These are phyloP conservation scores for Mycocalia duriaeana DNA, from an alignment of 1,284 basidiomycete genomes.

Conservation along the genomic window DNA sequence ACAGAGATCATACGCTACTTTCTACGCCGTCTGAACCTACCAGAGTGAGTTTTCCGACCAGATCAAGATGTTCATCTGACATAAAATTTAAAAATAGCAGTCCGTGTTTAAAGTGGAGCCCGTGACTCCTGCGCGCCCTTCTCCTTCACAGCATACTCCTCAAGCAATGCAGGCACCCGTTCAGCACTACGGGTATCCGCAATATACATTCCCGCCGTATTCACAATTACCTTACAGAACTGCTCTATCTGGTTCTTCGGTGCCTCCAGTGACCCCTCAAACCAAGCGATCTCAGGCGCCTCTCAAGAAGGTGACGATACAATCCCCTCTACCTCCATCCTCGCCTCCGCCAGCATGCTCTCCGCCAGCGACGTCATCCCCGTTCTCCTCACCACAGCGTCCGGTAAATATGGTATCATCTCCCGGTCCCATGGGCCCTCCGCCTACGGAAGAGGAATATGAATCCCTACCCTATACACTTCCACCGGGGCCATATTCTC, in stretches of 20 bases:
- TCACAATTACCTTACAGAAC: neutral
- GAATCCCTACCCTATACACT: constrained; percentile 68
- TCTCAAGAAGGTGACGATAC: constrained; percentile 16
- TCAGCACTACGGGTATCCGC: constrained; percentile 20
- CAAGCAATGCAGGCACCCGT: constrained; percentile 13
- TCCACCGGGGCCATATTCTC: constrained; percentile 78
- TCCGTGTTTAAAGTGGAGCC: constrained; percentile 32
- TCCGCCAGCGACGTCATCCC: constrained; percentile 44
- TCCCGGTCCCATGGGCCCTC: constrained; percentile 64
- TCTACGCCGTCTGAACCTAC: constrained; percentile 28
- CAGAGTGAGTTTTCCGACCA: too few species aligned
- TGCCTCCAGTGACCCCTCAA: constrained; percentile 5
- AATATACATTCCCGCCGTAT: constrained; percentile 21
- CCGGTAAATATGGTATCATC: constrained; percentile 73
- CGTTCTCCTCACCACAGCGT: constrained; percentile 49
- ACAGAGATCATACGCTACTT: constrained; percentile 51
- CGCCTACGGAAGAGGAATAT: constrained; percentile 55
- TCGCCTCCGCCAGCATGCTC: constrained; percentile 48
- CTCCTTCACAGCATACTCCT: constrained; percentile 15
- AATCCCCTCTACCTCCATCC: constrained; percentile 18
- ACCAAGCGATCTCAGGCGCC: constrained; percentile 23
- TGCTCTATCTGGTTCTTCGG: constrained; percentile 2
- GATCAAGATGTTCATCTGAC: too few species aligned
- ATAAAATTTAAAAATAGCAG: too few species aligned
- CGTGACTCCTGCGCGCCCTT: constrained; percentile 29